Base-by-base conservation (phyloP, 169 alveolate genomes). In the Plasmodium knowlesi region DNA sequence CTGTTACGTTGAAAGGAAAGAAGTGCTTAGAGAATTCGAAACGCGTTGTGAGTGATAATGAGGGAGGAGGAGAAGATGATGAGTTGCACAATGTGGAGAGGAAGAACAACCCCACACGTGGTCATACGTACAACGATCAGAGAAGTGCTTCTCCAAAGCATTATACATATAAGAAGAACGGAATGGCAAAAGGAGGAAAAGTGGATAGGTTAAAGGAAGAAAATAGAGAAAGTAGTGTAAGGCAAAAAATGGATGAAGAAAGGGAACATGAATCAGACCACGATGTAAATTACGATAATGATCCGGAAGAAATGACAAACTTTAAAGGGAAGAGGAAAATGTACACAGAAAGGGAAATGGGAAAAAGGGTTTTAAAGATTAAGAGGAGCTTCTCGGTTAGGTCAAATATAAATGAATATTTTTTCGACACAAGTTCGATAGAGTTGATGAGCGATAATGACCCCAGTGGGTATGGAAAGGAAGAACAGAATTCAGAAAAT, bases 381-480 rank as follows among this genome's bases (percentile, higher is more conserved):
- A 79, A 78, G 50, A 78, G 94, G 72, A 79, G 71, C 28, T 78
- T 89, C 71, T 89, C 94, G 10, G 82, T 67, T 5, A 79, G 74
- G 50, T 89, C 94, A 19, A 79, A 61, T 78, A 61, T 78, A 57
- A 80, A 25, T 79, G 94, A 89, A 22, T 89, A 89, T 39, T 89
- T 79, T 89, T 41, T 54, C 3, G 78, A 89, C 72, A 30, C 53
- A 25, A 72, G 28, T 61, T 12, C 32, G 1, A 25, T 57, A 22
- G 25, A 79, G n/a, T 12, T 89, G 32, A 50, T 78, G 72, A 61
- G 37, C 50, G 22, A n/a, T 22, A 25, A 61, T 25, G 81, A 89
- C 41, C 19, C 10, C 10, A 89, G 74, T 73, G 53, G 34, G 28
- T 79, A 53, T 6, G 72, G 22, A 25, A 89, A 84, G 57, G 34